These are phyloP conservation scores for Ascoidea asiatica DNA, from an alignment of 805 yeast species.

Conservation along the genomic window DNA sequence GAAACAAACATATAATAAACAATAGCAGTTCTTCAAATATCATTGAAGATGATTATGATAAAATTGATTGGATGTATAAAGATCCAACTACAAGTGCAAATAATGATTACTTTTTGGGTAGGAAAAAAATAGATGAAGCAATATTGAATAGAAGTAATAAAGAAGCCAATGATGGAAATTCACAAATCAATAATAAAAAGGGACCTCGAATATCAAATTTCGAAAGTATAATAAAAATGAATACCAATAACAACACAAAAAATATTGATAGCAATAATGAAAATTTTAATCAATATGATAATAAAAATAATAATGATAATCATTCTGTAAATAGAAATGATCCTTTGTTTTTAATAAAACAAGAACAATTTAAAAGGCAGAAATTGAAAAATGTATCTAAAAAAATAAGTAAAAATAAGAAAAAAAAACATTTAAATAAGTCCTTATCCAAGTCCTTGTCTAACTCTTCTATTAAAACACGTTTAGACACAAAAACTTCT, in stretches of 20 bases:
- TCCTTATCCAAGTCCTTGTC: no score
- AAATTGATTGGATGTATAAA: slow-evolving; percentile 83
- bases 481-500: no score
- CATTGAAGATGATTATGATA: slow-evolving; percentile 21
- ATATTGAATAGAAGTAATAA: slow-evolving; percentile 14
- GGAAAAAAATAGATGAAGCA: slow-evolving; percentile 28
- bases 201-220: neutral
- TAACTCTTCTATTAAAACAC: no score
- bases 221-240: no score
- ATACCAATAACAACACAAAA: no score
- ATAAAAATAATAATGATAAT: neutral
- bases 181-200: neutral
- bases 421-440: no score
- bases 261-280: neutral
- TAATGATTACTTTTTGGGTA: slow-evolving; percentile 34
- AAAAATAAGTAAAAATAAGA: no score
- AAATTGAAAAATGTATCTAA: neutral
- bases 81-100: slow-evolving; percentile 22
- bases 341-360: neutral
- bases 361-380: neutral
- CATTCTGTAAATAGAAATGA: neutral
- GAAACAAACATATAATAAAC: slow-evolving; percentile 16
- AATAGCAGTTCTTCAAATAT: slow-evolving; percentile 17
- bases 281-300: neutral
- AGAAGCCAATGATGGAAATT: no score